Conservation (phyloP, 2,329 filamentous ascomycete genomes). For the Fusarium chlamydosporum region DNA sequence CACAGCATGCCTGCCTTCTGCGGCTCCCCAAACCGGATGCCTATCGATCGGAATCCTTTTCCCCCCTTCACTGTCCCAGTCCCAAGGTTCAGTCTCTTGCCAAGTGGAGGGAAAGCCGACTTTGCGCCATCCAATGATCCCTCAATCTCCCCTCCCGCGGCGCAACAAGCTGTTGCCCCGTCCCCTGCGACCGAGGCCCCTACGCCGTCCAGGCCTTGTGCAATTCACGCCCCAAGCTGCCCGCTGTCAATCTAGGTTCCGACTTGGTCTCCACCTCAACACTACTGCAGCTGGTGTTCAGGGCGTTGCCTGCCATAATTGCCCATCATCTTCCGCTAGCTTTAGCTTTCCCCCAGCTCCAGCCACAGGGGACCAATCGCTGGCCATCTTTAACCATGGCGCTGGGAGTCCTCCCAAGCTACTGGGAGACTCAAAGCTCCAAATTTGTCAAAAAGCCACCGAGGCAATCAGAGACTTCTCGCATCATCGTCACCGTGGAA, state of each 20-base stretch:
- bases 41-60: slow-evolving; percentile 20
- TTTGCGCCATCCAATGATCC: slow-evolving; percentile 22
- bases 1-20: not conserved
- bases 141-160: slow-evolving; percentile 29
- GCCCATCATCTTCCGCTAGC: slow-evolving; percentile 16
- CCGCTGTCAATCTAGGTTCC: slow-evolving; percentile 34
- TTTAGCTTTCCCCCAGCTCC: slow-evolving; percentile 28
- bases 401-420: slow-evolving; percentile 38
- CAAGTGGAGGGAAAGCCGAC: slow-evolving; percentile 23
- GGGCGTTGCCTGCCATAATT: slow-evolving; percentile 27
- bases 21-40: slow-evolving; percentile 11
- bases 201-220: slow-evolving; percentile 22
- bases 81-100: slow-evolving; percentile 30
- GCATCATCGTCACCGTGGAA: slow-evolving; percentile 1
- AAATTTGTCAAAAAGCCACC: slow-evolving; percentile 16
- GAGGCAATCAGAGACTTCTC: slow-evolving; percentile 7
- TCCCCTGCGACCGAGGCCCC: slow-evolving; percentile 32
- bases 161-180: slow-evolving; percentile 35
- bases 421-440: slow-evolving; percentile 24
- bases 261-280: slow-evolving; percentile 16
- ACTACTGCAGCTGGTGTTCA: slow-evolving; percentile 32
- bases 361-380: slow-evolving; percentile 37
- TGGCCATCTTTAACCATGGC: slow-evolving; percentile 32
- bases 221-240: slow-evolving; percentile 31
- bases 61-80: slow-evolving; percentile 17